Conservation (phyloP, 768 basidiomycete genomes). For the Tylopilus plumbeoviolaceoides region DNA sequence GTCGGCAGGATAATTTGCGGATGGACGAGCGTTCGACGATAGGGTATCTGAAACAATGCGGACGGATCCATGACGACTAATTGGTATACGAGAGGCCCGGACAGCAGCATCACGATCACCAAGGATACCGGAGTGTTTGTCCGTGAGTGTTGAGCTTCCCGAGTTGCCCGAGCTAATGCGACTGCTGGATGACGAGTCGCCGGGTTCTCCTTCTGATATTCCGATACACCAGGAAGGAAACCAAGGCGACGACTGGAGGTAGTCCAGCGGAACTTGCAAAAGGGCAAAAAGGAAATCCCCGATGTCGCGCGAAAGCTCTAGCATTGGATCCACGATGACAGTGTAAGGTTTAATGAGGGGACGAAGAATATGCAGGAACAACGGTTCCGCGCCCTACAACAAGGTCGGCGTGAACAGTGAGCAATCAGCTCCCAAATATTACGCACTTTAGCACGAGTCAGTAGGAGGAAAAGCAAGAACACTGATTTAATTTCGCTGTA, state of each 20-base stretch:
- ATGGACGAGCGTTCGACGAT: background rate
- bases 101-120: slow-evolving; percentile 3
- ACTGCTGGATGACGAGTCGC: slow-evolving; percentile 1
- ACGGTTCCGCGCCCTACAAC: slow-evolving; percentile 76
- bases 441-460: slow-evolving; percentile 71
- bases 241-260: slow-evolving; percentile 32
- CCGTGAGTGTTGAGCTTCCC: slow-evolving; percentile 1
- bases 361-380: slow-evolving; percentile 76
- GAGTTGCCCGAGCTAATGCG: slow-evolving; percentile 1
- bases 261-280: slow-evolving; percentile 37
- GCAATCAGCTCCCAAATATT: slow-evolving; percentile 1
- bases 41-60: slow-evolving; percentile 21
- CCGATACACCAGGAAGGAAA: slow-evolving; percentile 19
- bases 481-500: slow-evolving; percentile 80
- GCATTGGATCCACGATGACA: slow-evolving; percentile 54
- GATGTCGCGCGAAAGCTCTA: slow-evolving; percentile 58
- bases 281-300: slow-evolving; percentile 57
- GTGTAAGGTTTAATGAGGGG: slow-evolving; percentile 76
- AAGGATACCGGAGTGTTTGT: slow-evolving; percentile 11
- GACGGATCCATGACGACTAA: slow-evolving; percentile 6
- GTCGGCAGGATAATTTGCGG: slow-evolving; percentile 1
- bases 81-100: slow-evolving; percentile 8
- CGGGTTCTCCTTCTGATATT: slow-evolving; percentile 10
- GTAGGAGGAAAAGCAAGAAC: slow-evolving; percentile 65
- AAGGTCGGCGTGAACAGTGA: slow-evolving; percentile 9